Base-by-base conservation (phyloP, 164 flowering plant genomes). In the Vitis cinerea region DNA sequence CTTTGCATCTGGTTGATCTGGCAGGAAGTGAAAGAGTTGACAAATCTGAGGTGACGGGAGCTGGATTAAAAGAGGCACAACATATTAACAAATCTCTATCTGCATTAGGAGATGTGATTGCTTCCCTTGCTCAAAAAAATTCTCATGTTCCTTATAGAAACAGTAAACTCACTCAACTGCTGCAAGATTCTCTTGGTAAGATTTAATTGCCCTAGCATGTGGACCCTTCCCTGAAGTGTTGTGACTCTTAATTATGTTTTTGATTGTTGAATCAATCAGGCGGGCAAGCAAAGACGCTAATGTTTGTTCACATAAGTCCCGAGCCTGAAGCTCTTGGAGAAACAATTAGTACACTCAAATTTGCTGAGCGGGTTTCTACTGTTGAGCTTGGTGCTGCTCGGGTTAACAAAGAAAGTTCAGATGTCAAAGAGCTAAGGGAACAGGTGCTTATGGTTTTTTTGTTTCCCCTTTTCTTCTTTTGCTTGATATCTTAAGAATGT, bases 11-110 rank as follows among this genome's bases (percentile, higher is more conserved):
- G 61, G 97, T 91, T 77, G 97, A 91, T 72, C 75, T 91, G 65
- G 97, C 97, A 19, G 97, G 97, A 76, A 91, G 94, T 77, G 97
- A 91, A 75, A 79, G 93, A 75, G 92, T 86, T 37, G 87, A 89
- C 63, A 89, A 87, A 73, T 80, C 97, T 19, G 96, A 88, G 73
- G 96, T 77, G 14, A 84, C 85, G 23, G 96, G 96, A 56, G 91
- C 86, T 68, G 85, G 93, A 75, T 68, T 90, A 49, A 90, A 88
- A 77, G 96, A 90, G 79, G 96, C 96, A 67, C 84, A 79, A 55
- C 90, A 88, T 78, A 89, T 91, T 63, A 91, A 91, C 80, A 89
- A 77, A 63, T 91, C 97, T 31, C 90, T 91, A 61, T 82, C 97
- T 67, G 94, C 97, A 63, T 74, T 91, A 70, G 97, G 97, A 70